These are phyloP conservation scores for Mortierella sp. DNA, from an alignment of 371 early-diverging fungal species.

Conservation along the genomic window DNA sequence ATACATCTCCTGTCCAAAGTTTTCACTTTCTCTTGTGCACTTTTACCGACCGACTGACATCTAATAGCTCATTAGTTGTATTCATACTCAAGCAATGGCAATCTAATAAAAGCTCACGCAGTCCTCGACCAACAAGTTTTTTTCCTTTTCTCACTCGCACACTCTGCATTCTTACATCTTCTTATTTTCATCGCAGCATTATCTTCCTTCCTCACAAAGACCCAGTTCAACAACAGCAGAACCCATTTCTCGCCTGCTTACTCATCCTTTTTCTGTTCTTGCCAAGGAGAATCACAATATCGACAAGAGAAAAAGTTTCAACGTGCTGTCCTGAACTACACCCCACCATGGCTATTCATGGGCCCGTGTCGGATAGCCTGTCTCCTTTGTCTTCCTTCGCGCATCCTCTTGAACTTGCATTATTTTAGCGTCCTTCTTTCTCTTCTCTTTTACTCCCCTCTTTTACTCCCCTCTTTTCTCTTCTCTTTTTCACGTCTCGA, in stretches of 20 bases:
- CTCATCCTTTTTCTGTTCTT: not conserved
- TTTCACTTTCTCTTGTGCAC: not conserved
- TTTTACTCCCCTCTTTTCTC: not conserved
- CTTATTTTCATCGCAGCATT: not conserved
- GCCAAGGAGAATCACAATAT: not conserved
- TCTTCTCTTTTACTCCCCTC: not conserved
- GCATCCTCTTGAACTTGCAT: conserved; percentile 8
- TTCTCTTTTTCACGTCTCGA: too few relatives aligned
- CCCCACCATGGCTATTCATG: conserved; percentile 28
- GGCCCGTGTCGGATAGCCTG: conserved; percentile 16
- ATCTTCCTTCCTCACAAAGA: not conserved
- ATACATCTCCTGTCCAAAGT: not conserved
- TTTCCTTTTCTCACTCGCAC: conserved; percentile 5
- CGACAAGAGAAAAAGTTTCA: conserved; percentile 4
- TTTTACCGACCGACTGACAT: not conserved
- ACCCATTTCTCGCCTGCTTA: not conserved
- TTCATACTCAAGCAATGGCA: not conserved
- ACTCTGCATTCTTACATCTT: not conserved
- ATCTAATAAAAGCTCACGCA: conserved; percentile 16
- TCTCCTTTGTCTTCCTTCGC: conserved; percentile 11
- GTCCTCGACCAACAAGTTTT: not conserved
- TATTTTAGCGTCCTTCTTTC: not conserved
- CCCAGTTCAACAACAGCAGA: not conserved
- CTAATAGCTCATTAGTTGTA: not conserved
- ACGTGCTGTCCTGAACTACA: not conserved